Evolutionary conservation across 1,139 yeast species (phyloP), one percentile per base, ranked within the genome.

Genomic region (Kluyveromyces sp.): DNA sequence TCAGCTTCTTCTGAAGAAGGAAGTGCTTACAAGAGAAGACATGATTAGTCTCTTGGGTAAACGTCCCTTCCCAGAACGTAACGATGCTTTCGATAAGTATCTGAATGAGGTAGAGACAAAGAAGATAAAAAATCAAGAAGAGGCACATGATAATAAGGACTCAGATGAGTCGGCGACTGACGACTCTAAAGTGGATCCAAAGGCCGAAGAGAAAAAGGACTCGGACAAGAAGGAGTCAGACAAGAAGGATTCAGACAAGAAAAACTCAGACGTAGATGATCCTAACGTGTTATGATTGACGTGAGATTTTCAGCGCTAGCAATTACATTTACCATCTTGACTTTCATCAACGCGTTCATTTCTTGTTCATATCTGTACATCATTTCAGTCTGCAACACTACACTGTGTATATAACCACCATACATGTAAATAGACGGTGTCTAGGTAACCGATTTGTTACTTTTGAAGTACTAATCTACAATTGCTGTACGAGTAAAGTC

Each of bases 1-100:
- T 0, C 77, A 83, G 55, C 79, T 81, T 49, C 70, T 83, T 44
- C 69, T 78, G 53, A 62, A 69, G 42, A 83, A 83, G 56, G 94
- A 83, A 60, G 86, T 83, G 4, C 70, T 83, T 43, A 83, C 92
- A 2, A 75, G 94, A 65, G 88, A 83, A 58, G 94, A 83, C 57
- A 83, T 83, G 94, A 75, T 83, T 45, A 69, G 78, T 46, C 60
- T 83, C 33, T 68, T 82, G 37, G 94, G 94, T 2, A 80, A 81
- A 51, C 72, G 94, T 57, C 88, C 88, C 18, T 83, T 80, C 71
- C 77, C 82, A 11, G 88, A 83, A 61, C 74, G 78, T 53, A 83
- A 82, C 56, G 92, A 83, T 63, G 92, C 89, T 1, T 83, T 83
- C 59, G 89, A 83, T 64, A 81, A 81, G 58, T 83, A 83, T 56